phyloP scores from a whole-genome alignment of 208 protist species.

The Acanthamoeba healyi region DNA sequence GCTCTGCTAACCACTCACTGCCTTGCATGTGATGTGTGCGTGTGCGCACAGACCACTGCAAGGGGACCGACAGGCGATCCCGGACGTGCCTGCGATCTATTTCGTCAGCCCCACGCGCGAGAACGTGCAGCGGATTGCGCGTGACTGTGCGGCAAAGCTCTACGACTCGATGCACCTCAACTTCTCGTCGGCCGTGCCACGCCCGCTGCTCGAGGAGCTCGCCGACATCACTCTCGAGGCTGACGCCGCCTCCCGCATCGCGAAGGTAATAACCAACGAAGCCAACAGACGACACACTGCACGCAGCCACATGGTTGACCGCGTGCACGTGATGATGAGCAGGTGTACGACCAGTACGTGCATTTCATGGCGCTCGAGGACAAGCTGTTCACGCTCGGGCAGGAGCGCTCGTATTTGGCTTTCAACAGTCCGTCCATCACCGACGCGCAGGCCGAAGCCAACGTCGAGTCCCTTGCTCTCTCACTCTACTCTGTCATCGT shows the following conservation, averaged over 20 bases:
- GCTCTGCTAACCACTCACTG: slow-evolving; percentile 53
- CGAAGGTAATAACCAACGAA: too few relatives aligned
- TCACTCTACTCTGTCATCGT: slow-evolving; percentile 88
- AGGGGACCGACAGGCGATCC: slow-evolving; percentile 88
- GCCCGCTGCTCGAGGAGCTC: slow-evolving; percentile 86
- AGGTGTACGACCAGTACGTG: slow-evolving; percentile 92
- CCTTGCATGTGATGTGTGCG: not conserved
- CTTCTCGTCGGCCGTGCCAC: slow-evolving; percentile 87
- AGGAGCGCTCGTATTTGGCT: slow-evolving; percentile 78
- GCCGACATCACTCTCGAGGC: slow-evolving; percentile 82
- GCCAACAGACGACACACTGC: not conserved
- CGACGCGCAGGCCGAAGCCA: slow-evolving; percentile 83
- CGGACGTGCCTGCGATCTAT: slow-evolving; percentile 93
- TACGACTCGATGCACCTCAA: slow-evolving; percentile 91
- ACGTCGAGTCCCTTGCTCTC: slow-evolving; percentile 87
- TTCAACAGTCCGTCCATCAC: slow-evolving; percentile 82
- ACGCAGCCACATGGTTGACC: not conserved
- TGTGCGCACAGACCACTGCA: slow-evolving; percentile 82
- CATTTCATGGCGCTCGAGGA: slow-evolving; percentile 91
- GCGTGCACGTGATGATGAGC: not conserved
- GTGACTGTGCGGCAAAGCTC: slow-evolving; percentile 83
- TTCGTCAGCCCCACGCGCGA: slow-evolving; percentile 90
- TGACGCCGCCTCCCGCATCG: slow-evolving; percentile 78
- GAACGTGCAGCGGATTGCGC: slow-evolving; percentile 89
- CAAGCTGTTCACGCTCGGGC: slow-evolving; percentile 88